Base-by-base conservation (phyloP, 805 yeast species). In the Nakazawaea pomicola region DNA sequence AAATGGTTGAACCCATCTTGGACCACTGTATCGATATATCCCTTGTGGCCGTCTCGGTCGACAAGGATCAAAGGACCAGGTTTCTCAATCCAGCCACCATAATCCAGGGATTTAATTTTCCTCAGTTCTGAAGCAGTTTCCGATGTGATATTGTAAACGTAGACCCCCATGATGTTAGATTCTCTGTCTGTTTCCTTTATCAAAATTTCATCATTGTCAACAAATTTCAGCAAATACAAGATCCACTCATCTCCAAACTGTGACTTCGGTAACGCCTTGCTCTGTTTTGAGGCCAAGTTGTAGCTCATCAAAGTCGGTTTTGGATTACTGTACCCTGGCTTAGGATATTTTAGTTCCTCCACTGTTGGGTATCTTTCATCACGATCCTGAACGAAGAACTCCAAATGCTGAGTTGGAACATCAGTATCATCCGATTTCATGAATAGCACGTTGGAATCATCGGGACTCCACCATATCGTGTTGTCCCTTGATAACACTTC, bases 401-500 rank as follows among this genome's bases (percentile, higher is more conserved):
- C 80, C 27, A 82, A 53, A 12, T 69, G 59, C 46, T 74, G 76
- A 4, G 60, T 57, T 1, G 71, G 72, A 1, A 84, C 93, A 0
- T 64, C 52, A 0, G 83, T 67, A 47, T 83, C 90, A 50, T 84
- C 70, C 17, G 75, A 67, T 47, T 63, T 70, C 46, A 82, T 68
- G 50, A 65, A 85, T 0, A 80, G 63, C 35, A 83, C 46, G 40
- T 63, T 64, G 1, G 74, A 56, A 48, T 80, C 84, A 47, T 78
- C 76, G 1, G 83, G 80, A 12, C 80, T 64, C 89, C 91, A 84
- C 84, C 88, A 83, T 10, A 83, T 61, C 0, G 83, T 77, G 27
- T 56, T 60, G 46, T 82, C 90, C 12, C 62, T 51, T 0, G 70
- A 70, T 10, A 79, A 59, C 1, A 85, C 85, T 52, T 85, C 95